Evolutionary conservation across 2,329 filamentous ascomycete species (phyloP), one percentile per base, ranked within the genome.

Genomic region (Exophiala bonariae): DNA sequence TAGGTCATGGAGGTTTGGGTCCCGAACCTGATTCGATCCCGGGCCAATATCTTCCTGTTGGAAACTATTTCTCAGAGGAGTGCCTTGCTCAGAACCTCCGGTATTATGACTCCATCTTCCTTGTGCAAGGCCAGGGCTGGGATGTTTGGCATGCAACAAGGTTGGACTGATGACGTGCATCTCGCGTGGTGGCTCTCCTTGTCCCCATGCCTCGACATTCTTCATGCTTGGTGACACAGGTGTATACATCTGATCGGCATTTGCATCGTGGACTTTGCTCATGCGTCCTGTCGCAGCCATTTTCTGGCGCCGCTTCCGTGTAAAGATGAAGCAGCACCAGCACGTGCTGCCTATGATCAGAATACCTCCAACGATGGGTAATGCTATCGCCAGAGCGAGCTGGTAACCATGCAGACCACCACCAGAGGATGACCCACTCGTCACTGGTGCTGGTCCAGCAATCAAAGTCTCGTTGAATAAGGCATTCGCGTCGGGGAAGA

Each of bases 331-430:
- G 49, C 71, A 73, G 40, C 68, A 66, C 16, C 63, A 58, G 4
- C 61, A 59, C 1, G 63, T 49, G 2, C 58, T 47, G 19, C 56
- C 55, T 20, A 70, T 50, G 2, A 73, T 43, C 19, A 74, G 57
- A 3, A 72, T 49, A 49, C 71, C 70, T 4, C 64, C 70, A 11
- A 74, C 55, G 26, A 74, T 65, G 5, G 71, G 71, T 2, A 74
- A 57, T 0, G 67, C 68, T 30, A 74, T 71, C 14, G 71, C 62
- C 9, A 74, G 41, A 9, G 65, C 63, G 1, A 73, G 63, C 31
- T 66, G 63, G 41, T 46, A 54, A 11, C 57, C 57, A 18, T 48
- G 56, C 16, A 59, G 39, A 10, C 57, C 57, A 10, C 37, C 33
- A 11, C 33, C 17, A n/a, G 62, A 57, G 2, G 50, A 41, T 10